Conservation (phyloP, 2,329 filamentous ascomycete species). For the Xylariales sp. region DNA sequence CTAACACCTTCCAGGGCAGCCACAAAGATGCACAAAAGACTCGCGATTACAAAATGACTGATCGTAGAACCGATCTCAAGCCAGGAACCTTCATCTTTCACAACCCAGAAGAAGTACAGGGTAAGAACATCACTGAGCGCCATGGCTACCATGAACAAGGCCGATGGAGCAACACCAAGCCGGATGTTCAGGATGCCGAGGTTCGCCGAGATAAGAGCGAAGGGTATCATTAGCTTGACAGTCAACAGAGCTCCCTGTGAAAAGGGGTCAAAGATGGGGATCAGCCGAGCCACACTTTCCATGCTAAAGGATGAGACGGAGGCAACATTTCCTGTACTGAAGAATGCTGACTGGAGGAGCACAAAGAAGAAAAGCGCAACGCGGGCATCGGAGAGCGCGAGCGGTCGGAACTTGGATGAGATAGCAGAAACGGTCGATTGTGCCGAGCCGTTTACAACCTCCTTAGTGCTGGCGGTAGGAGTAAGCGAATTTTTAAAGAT, state of each 20-base stretch:
- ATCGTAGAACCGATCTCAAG: conserved; percentile 97
- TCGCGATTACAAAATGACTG: conserved; percentile 91
- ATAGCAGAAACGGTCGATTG: conserved; percentile 12
- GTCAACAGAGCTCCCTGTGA: conserved; percentile 83
- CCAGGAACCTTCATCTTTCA: conserved; percentile 95
- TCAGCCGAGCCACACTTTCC: conserved; percentile 80
- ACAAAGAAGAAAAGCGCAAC: conserved; percentile 94
- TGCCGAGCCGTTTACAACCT: conserved; percentile 12
- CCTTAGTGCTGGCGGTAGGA: conserved; percentile 14
- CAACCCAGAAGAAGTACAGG: conserved; percentile 95
- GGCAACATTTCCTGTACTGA: conserved; percentile 93
- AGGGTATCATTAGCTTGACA: conserved; percentile 88
- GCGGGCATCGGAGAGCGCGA: conserved; percentile 79
- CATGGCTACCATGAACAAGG: conserved; percentile 93
- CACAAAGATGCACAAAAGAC: conserved; percentile 84
- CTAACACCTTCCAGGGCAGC: conserved; percentile 82
- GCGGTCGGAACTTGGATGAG: conserved; percentile 50
- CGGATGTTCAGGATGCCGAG: conserved; percentile 87
- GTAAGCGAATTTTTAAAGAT: conserved; percentile 33
- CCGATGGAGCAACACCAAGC: conserved; percentile 78
- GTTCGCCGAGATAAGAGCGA: conserved; percentile 86
- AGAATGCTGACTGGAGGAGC: conserved; percentile 91
- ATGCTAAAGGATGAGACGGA: conserved; percentile 91
- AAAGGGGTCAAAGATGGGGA: conserved; percentile 92
- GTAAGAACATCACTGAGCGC: conserved; percentile 87